Percentiles rank a stretch among this genome's conserved stretches.
Conservation (phyloP, 148 eudicot genomes). For the Silene conica region DNA sequence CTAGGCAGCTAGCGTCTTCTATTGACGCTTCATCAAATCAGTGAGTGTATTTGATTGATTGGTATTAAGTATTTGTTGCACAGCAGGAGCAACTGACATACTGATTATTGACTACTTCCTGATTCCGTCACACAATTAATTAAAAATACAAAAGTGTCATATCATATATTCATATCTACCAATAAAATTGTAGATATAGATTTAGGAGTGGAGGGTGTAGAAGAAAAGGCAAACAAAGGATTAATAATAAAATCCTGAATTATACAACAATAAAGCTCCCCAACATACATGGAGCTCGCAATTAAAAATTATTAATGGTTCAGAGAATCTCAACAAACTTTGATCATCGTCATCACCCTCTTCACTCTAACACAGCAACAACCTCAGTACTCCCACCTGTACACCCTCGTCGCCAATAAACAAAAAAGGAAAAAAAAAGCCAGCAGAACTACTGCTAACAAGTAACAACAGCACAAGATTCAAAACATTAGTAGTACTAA, state of each 20-base stretch:
- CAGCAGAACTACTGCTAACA: not conserved
- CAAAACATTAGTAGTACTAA: not conserved
- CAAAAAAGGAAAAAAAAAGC: not conserved
- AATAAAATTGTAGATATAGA: not conserved
- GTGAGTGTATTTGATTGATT: too few relatives aligned
- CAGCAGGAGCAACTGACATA: too few relatives aligned
- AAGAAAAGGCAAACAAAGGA: not conserved
- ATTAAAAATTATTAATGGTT: conserved; percentile 7
- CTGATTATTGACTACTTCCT: too few relatives aligned
- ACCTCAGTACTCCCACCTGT: not conserved
- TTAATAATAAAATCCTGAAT: too few relatives aligned
- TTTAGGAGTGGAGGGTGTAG: not conserved
- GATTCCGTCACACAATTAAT: too few relatives aligned
- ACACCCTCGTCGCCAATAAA: not conserved
- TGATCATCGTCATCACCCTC: conserved; percentile 13
- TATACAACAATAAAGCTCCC: not conserved
- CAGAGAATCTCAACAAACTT: conserved; percentile 17
- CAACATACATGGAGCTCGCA: conserved; percentile 1
- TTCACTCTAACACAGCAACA: not conserved
- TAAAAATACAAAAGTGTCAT: too few relatives aligned
- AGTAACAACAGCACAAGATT: not conserved
- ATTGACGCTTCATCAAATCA: too few relatives aligned
- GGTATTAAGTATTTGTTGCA: too few relatives aligned
- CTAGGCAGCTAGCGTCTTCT: not conserved
- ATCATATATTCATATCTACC: too few relatives aligned